Evolutionary conservation across 257 asterid genomes (phyloP), one percentile per base, ranked within the genome.

Genomic region (Solanum sejunctum): DNA sequence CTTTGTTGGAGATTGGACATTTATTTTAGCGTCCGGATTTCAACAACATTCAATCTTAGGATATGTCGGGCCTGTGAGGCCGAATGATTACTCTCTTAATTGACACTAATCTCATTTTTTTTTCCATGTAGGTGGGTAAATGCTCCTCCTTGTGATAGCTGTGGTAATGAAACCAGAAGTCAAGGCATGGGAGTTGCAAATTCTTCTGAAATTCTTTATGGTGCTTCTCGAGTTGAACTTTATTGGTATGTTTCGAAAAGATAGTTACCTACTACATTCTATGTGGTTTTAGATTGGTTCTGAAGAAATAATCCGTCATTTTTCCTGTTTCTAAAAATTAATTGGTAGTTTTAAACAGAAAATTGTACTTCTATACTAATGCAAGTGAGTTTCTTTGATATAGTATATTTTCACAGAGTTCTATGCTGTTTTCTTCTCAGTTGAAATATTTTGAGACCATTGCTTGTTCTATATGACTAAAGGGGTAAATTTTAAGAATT

Each of bases 201-300:
- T 89, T 88, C 89, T 80, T 91, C 91, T 39, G 99, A 96, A 88
- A 89, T 84, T 75, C 95, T 54, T 85, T 91, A 92, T 87, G 90
- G 93, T 80, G 99, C 98, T 86, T 93, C 98, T 84, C 90, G 97
- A 75, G 94, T 96, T 86, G 99, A 96, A 89, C 92, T 93, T 86
- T 93, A 91, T 86, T 84, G 97, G 98, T 96, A 93, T 83, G 84
- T 66, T 66, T 58, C 3, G 7, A 36, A 67, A 28, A 83, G 57
- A 52, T 70, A 8, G 43, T 21, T 83, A 23, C 20, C 15, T 54
- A 66, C 80, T 18, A 66, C 49, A 52, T 78, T 52, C 49, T 28
- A 78, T 78, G 3, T 78, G 83, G 64, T 32, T 10, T 52, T 78
- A 28, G 28, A 52, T 78, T 16, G 64, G 83, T 32, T 78, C 66